Evolutionary conservation across 768 basidiomycete genomes (phyloP).

Genomic region (Naganishia vaughanmartiniae): DNA sequence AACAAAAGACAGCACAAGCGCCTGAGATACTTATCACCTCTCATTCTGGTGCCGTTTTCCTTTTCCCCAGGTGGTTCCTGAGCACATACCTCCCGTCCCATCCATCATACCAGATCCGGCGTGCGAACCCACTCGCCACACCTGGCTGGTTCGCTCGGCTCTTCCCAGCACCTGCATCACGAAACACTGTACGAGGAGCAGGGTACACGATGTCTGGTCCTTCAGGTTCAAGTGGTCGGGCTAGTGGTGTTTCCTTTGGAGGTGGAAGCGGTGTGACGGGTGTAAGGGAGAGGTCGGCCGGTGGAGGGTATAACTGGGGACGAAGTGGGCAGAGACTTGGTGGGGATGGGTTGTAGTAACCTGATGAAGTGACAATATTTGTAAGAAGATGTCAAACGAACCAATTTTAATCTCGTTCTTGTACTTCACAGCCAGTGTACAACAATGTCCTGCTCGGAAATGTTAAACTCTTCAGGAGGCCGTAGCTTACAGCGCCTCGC

Average conservation of each 20-base stretch:
- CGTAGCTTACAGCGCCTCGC: too few species aligned
- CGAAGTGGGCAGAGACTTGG: constrained; percentile 43
- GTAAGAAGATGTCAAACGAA: too few species aligned
- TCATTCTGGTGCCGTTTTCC: background rate
- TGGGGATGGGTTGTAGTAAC: constrained; percentile 38
- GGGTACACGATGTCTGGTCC: constrained; percentile 29
- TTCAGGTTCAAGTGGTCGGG: background rate
- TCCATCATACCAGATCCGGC: constrained; percentile 41
- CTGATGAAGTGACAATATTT: too few species aligned
- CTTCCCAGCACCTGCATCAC: constrained; percentile 27
- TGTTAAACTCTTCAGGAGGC: too few species aligned
- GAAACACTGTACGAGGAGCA: constrained; percentile 22
- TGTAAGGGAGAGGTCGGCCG: constrained; percentile 35
- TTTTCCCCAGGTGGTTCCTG: constrained; percentile 46
- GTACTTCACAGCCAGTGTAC: too few species aligned
- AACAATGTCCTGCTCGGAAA: too few species aligned
- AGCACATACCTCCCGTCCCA: constrained; percentile 45
- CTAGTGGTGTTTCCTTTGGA: constrained; percentile 10
- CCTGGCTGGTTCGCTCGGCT: constrained; percentile 39
- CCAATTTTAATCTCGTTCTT: too few species aligned
- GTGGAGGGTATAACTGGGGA: constrained; percentile 43
- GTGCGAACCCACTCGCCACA: constrained; percentile 41
- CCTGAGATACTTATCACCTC: too few species aligned
- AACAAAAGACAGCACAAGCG: too few species aligned
- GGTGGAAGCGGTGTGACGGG: constrained; percentile 24